Evolutionary conservation across 345 rosid genomes (phyloP).

Genomic region (Mangifera indica): DNA sequence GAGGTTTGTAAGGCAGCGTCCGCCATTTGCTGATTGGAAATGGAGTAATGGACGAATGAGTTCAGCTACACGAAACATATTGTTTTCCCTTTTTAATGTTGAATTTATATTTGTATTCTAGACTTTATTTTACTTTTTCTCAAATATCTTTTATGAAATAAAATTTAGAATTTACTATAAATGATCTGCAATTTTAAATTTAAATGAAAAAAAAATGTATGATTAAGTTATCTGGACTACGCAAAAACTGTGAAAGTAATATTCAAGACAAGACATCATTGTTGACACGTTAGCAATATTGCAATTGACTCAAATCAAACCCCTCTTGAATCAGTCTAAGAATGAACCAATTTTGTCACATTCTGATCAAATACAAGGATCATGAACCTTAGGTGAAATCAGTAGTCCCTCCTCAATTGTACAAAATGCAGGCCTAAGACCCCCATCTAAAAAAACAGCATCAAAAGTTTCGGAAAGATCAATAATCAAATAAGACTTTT

Average conservation of each 20-base stretch:
- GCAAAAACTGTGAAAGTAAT: no score
- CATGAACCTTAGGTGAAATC: background rate
- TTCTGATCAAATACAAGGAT: background rate
- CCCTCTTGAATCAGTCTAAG: background rate
- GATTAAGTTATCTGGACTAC: no score
- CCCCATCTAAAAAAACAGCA: background rate
- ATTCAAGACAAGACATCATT: background rate
- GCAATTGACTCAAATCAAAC: background rate
- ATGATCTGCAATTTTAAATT: no score
- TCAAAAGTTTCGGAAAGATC: background rate
- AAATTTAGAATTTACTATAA: no score
- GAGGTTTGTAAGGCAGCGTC: slow-evolving; percentile 87
- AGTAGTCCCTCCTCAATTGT: background rate
- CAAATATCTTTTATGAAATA: no score
- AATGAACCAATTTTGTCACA: background rate
- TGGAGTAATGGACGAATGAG: no score
- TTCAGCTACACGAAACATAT: no score
- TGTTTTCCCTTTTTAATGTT: no score
- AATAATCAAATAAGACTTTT: background rate
- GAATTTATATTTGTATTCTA: no score
- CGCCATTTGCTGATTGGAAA: slow-evolving; percentile 44
- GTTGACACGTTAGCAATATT: background rate
- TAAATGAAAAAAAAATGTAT: no score
- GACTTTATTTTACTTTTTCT: no score
- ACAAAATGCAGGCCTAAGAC: background rate